Percentiles rank a stretch among this genome's conserved stretches.
Evolutionary conservation across 306 rosid species (phyloP).

Genomic region (Prunus dulcis): DNA sequence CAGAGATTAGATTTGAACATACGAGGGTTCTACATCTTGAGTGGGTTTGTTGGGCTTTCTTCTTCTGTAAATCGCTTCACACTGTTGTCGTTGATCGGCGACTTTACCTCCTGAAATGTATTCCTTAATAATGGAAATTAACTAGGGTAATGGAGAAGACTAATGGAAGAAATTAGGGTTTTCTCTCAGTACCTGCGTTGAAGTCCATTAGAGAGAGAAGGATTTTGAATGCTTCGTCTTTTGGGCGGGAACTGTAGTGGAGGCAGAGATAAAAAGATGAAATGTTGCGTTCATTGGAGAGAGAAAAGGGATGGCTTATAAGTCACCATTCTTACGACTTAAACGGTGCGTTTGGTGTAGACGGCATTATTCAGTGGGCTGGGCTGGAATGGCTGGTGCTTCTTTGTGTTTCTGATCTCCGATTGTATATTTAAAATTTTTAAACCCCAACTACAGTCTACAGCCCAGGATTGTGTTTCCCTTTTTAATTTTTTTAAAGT

Average conservation of each 20-base stretch:
- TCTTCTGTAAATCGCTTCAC: constrained; percentile 54
- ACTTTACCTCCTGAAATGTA: constrained; percentile 23
- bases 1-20: neutral
- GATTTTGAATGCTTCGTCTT: constrained; percentile 15
- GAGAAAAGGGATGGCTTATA: neutral
- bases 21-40: constrained; percentile 31
- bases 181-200: constrained; percentile 21
- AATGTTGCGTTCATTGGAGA: neutral
- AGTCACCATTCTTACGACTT: neutral
- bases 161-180: neutral
- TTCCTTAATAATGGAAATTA: neutral
- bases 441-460: neutral
- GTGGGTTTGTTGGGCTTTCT: constrained; percentile 41
- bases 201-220: constrained; percentile 30
- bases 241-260: constrained; percentile 21
- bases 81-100: constrained; percentile 20
- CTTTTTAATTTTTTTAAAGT: too few relatives aligned
- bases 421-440: too few relatives aligned
- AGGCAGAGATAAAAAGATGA: neutral
- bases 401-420: too few relatives aligned
- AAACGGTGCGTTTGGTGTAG: neutral
- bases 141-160: neutral
- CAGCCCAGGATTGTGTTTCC: neutral
- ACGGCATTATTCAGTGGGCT: too few relatives aligned
- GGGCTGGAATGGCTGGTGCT: too few relatives aligned